phyloP scores from a whole-genome alignment of 495 filamentous ascomycete species.

The Xylaria curta region DNA sequence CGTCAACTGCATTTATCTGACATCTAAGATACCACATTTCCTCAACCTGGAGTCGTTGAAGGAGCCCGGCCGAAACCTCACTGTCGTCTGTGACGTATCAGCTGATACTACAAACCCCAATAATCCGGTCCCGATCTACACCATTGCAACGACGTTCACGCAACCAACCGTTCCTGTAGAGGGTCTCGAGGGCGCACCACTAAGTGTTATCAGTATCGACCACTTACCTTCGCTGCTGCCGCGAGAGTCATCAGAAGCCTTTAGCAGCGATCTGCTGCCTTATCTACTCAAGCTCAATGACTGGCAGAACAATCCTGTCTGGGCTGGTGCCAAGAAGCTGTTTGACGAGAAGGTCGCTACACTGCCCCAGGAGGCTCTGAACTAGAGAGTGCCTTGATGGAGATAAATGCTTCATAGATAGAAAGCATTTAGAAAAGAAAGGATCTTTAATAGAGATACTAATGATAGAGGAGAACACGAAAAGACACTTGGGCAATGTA shows the following conservation, averaged over 20 bases:
- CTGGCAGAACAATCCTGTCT: conserved; percentile 73
- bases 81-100: conserved; percentile 88
- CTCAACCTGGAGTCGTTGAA: conserved; percentile 73
- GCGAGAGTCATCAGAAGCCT: conserved; percentile 86
- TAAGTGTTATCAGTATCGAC: conserved; percentile 86
- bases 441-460: neutral
- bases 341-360: conserved; percentile 85
- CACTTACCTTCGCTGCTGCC: conserved; percentile 88
- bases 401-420: neutral
- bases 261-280: conserved; percentile 79
- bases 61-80: conserved; percentile 71
- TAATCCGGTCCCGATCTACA: conserved; percentile 80
- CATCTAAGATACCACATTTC: conserved; percentile 55
- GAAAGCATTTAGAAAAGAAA: neutral
- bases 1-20: conserved; percentile 68
- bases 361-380: conserved; percentile 60
- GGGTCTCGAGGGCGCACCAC: conserved; percentile 59
- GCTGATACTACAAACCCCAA: conserved; percentile 77
- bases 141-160: conserved; percentile 79
- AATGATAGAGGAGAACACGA: neutral
- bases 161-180: conserved; percentile 81
- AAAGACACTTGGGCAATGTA: neutral
- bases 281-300: conserved; percentile 80
- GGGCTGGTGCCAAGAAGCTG: conserved; percentile 81
- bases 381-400: conserved; percentile 19